Percentiles rank a stretch among this genome's conserved stretches.
Evolutionary conservation across 1,284 basidiomycete genomes (phyloP).

Genomic region (Ustanciosporium gigantosporum): DNA sequence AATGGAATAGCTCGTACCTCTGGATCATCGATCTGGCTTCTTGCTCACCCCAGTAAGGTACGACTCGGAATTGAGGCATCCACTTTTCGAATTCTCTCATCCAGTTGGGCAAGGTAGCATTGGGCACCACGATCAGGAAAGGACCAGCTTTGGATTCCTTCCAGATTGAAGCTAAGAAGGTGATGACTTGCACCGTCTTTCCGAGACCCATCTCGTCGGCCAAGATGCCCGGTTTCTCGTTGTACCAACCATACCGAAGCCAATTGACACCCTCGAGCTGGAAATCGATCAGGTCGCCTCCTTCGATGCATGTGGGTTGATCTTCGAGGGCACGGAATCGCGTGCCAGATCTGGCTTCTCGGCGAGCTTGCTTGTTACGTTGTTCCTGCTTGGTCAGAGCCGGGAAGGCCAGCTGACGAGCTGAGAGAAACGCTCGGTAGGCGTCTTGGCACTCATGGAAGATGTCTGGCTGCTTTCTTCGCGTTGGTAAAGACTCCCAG

Average conservation of each 20-base stretch:
- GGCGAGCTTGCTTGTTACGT: conserved; percentile 37
- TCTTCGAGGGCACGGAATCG: conserved; percentile 58
- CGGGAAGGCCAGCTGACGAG: conserved; percentile 70
- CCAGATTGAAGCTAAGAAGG: conserved; percentile 77
- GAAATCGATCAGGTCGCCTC: conserved; percentile 61
- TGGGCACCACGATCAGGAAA: conserved; percentile 86
- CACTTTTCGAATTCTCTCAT: conserved; percentile 83
- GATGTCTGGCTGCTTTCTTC: conserved; percentile 65
- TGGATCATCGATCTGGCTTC: conserved; percentile 75
- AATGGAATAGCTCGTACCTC: conserved; percentile 78
- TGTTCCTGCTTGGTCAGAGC: conserved; percentile 61
- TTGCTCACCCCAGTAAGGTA: conserved; percentile 72
- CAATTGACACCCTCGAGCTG: conserved; percentile 90
- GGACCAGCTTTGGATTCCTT: conserved; percentile 68
- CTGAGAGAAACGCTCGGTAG: conserved; percentile 70
- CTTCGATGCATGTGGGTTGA: conserved; percentile 63
- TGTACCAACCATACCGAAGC: conserved; percentile 67
- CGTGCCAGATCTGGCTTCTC: conserved; percentile 13
- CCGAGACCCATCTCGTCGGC: conserved; percentile 94
- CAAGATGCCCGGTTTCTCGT: conserved; percentile 83
- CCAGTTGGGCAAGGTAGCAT: conserved; percentile 87
- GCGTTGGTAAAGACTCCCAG: conserved; percentile 80
- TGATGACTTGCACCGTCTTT: conserved; percentile 89
- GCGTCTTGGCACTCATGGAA: conserved; percentile 72
- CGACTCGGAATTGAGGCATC: conserved; percentile 74